phyloP scores from a whole-genome alignment of 1,139 yeast species.

The Candida sojae region DNA sequence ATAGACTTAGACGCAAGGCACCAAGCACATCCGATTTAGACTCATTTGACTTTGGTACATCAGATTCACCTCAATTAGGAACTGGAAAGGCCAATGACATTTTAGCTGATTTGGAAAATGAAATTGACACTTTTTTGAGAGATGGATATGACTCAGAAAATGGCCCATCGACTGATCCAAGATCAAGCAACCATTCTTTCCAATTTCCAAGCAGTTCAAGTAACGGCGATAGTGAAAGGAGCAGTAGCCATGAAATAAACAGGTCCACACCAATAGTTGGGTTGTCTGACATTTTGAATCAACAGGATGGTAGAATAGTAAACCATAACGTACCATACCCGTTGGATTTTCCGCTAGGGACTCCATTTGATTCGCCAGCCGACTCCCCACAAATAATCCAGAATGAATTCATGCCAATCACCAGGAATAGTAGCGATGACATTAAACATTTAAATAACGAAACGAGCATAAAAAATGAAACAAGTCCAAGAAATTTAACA shows the following conservation, averaged over 20 bases:
- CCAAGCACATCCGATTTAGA: slow-evolving; percentile 20
- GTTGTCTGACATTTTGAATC: slow-evolving; percentile 5
- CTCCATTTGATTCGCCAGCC: slow-evolving; percentile 11
- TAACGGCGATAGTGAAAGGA: slow-evolving; percentile 5
- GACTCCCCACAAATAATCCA: slow-evolving; percentile 11
- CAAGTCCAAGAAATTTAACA: neutral
- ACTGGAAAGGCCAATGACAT: slow-evolving; percentile 10
- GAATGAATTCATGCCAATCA: slow-evolving; percentile 9
- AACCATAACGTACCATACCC: slow-evolving; percentile 8
- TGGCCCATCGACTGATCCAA: neutral
- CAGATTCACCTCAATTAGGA: slow-evolving; percentile 7
- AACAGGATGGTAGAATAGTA: neutral
- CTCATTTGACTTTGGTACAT: slow-evolving; percentile 10
- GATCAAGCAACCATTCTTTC: slow-evolving; percentile 2
- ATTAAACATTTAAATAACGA: neutral
- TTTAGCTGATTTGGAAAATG: slow-evolving; percentile 14
- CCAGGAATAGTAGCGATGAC: slow-evolving; percentile 2
- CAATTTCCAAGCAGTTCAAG: slow-evolving; percentile 5
- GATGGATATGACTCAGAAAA: slow-evolving; percentile 4
- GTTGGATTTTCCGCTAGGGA: slow-evolving; percentile 3
- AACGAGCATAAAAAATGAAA: neutral
- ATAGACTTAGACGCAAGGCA: slow-evolving; percentile 21
- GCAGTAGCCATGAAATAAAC: slow-evolving; percentile 5
- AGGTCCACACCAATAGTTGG: slow-evolving; percentile 9
- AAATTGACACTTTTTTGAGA: slow-evolving; percentile 15